Conservation (phyloP, 1,139 yeast genomes). For the Yamadazyma membranifaciens region DNA sequence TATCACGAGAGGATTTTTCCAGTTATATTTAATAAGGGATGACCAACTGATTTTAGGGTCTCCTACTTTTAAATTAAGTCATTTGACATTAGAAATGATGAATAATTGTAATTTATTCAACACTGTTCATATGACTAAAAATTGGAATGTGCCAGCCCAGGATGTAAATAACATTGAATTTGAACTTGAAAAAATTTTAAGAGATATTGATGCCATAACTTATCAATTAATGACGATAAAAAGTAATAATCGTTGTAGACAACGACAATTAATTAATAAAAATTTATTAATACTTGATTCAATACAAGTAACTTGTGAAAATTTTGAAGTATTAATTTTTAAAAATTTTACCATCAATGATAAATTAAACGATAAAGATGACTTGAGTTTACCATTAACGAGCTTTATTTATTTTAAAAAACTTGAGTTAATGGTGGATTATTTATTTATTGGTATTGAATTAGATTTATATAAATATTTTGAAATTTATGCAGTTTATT, state of each 20-base stretch:
- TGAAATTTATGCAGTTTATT: conserved; percentile 68
- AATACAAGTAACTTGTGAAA: conserved; percentile 67
- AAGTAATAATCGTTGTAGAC: conserved; percentile 79
- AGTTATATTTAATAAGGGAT: conserved; percentile 59
- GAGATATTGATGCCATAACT: conserved; percentile 44
- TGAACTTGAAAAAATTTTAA: conserved; percentile 19
- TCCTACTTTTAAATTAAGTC: conserved; percentile 11
- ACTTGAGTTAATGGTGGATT: conserved; percentile 66
- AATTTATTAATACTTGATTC: conserved; percentile 71
- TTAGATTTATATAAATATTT: conserved; percentile 70
- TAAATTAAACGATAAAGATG: conserved; percentile 21
- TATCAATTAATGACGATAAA: conserved; percentile 56
- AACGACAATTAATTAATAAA: conserved; percentile 66
- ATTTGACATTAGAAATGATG: conserved; percentile 20
- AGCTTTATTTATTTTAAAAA: conserved; percentile 70
- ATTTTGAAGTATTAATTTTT: conserved; percentile 44
- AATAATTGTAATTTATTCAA: conserved; percentile 27
- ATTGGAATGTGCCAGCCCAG: conserved; percentile 23
- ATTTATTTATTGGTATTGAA: conserved; percentile 73
- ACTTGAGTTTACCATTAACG: conserved; percentile 53
- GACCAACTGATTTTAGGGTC: conserved; percentile 51
- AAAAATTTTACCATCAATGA: conserved; percentile 35
- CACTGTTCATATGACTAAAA: conserved; percentile 21
- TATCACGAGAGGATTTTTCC: conserved; percentile 60
- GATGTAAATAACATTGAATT: conserved; percentile 9